A percentile compares a stretch with the other conserved stretches of the same genome.
Evolutionary conservation across 2,329 filamentous ascomycete species (phyloP).

Genomic region (Penicillium sp.): DNA sequence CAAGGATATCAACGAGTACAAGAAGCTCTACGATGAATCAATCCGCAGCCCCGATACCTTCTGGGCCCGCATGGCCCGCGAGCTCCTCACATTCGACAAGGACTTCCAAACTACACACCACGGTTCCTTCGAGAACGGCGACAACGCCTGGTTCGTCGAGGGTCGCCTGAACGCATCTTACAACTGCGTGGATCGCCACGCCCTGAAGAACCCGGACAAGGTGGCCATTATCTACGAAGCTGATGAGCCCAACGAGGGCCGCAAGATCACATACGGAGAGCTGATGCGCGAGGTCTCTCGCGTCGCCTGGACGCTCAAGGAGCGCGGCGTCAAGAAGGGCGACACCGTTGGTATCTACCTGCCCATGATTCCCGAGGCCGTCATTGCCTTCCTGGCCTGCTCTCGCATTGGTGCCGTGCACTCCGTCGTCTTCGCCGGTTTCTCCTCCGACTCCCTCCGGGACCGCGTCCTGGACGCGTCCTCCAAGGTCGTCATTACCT

Average conservation of each 20-base stretch:
- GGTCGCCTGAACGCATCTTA: slow-evolving; percentile 92
- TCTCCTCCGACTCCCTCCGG: slow-evolving; percentile 92
- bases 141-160: slow-evolving; percentile 93
- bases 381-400: slow-evolving; percentile 89
- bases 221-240: slow-evolving; percentile 98
- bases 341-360: slow-evolving; percentile 97
- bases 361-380: slow-evolving; percentile 96
- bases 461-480: slow-evolving; percentile 91
- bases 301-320: slow-evolving; percentile 83
- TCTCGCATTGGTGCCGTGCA: slow-evolving; percentile 91
- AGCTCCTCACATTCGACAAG: slow-evolving; percentile 84
- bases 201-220: slow-evolving; percentile 89
- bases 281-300: slow-evolving; percentile 88
- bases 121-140: slow-evolving; percentile 75
- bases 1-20: slow-evolving; percentile 62
- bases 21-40: slow-evolving; percentile 73
- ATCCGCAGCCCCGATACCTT: slow-evolving; percentile 87
- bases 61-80: slow-evolving; percentile 83
- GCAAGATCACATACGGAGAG: slow-evolving; percentile 89
- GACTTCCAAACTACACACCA: slow-evolving; percentile 89
- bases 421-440: slow-evolving; percentile 96
- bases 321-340: slow-evolving; percentile 95
- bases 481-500: slow-evolving; percentile 92
- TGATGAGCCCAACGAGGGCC: slow-evolving; percentile 84
- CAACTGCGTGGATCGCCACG: slow-evolving; percentile 96